Evolutionary conservation across 1,284 basidiomycete species (phyloP).

Genomic region (Microbotryum violaceum): DNA sequence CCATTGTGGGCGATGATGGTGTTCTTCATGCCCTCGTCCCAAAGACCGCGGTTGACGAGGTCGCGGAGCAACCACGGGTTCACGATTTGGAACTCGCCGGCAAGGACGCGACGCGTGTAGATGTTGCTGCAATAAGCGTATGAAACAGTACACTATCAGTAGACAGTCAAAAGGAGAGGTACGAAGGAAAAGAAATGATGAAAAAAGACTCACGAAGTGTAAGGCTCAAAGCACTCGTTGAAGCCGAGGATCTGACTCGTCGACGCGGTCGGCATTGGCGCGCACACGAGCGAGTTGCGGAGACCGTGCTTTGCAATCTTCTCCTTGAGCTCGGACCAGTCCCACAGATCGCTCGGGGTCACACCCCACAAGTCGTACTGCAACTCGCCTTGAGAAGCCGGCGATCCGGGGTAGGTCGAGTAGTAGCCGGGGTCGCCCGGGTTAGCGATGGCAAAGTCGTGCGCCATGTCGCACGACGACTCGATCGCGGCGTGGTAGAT

Average conservation of each 20-base stretch:
- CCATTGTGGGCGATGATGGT: slow-evolving; percentile 97
- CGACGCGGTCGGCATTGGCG: slow-evolving; percentile 98
- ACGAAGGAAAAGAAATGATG: neutral
- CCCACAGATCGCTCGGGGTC: slow-evolving; percentile 88
- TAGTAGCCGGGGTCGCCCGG: slow-evolving; percentile 67
- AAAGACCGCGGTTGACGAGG: slow-evolving; percentile 87
- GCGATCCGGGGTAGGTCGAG: slow-evolving; percentile 85
- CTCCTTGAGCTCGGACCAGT: slow-evolving; percentile 82
- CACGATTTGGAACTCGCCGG: slow-evolving; percentile 98
- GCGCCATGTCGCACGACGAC: slow-evolving; percentile 81
- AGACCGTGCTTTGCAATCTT: slow-evolving; percentile 81
- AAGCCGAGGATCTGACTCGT: slow-evolving; percentile 97
- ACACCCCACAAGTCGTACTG: slow-evolving; percentile 96
- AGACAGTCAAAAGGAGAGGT: neutral
- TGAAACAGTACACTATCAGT: neutral
- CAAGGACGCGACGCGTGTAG: slow-evolving; percentile 97
- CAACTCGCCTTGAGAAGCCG: slow-evolving; percentile 77
- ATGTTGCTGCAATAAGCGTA: slow-evolving; percentile 63
- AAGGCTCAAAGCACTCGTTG: slow-evolving; percentile 98
- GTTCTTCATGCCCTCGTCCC: slow-evolving; percentile 99
- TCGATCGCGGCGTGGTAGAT: slow-evolving; percentile 96
- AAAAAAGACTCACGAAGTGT: slow-evolving; percentile 60
- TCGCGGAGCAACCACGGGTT: slow-evolving; percentile 97
- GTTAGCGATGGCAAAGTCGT: slow-evolving; percentile 22
- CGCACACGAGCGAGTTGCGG: slow-evolving; percentile 86